phyloP scores from a whole-genome alignment of 2,329 filamentous ascomycete species.

The Aspergillus tamarii region DNA sequence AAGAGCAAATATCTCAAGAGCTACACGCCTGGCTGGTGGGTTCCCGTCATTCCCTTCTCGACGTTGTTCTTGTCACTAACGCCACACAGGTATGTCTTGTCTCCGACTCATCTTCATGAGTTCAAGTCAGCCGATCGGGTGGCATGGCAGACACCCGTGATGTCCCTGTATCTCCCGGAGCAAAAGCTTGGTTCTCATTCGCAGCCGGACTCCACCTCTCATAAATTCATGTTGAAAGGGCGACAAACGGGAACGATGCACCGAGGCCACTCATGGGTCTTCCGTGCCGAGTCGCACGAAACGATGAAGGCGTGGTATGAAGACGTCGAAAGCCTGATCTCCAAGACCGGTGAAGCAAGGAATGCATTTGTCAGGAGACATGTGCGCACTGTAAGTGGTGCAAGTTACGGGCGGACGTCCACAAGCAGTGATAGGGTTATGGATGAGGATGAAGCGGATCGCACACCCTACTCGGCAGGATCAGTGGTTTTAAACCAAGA shows the following conservation, averaged over 20 bases:
- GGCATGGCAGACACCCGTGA: conserved; percentile 78
- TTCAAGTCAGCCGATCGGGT: conserved; percentile 98
- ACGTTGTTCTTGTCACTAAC: conserved; percentile 14
- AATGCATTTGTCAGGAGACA: conserved; percentile 84
- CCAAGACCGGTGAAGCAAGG: conserved; percentile 85
- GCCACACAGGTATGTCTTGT: conserved; percentile 79
- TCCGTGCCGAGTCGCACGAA: conserved; percentile 73
- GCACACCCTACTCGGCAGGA: conserved; percentile 66
- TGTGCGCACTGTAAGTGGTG: conserved; percentile 73
- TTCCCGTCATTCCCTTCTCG: conserved; percentile 26
- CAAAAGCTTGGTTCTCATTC: conserved; percentile 96
- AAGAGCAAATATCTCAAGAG: conserved; percentile 99
- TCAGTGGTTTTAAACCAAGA: conserved; percentile 41
- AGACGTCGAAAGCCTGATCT: conserved; percentile 86
- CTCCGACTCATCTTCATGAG: conserved; percentile 94
- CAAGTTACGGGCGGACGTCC: conserved; percentile 59
- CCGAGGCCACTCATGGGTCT: conserved; percentile 72
- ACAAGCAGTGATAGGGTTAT: conserved; percentile 76
- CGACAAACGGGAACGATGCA: conserved; percentile 93
- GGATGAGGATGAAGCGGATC: conserved; percentile 73
- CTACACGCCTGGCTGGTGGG: conserved; percentile 91
- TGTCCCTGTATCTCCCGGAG: conserved; percentile 93
- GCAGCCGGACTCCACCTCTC: conserved; percentile 76
- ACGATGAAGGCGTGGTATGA: conserved; percentile 98
- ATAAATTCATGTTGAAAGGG: conserved; percentile 98